A percentile compares a stretch with the other conserved stretches of the same genome.
Conservation (phyloP, 768 basidiomycete genomes). For the Rhizopogon salebrosus region DNA sequence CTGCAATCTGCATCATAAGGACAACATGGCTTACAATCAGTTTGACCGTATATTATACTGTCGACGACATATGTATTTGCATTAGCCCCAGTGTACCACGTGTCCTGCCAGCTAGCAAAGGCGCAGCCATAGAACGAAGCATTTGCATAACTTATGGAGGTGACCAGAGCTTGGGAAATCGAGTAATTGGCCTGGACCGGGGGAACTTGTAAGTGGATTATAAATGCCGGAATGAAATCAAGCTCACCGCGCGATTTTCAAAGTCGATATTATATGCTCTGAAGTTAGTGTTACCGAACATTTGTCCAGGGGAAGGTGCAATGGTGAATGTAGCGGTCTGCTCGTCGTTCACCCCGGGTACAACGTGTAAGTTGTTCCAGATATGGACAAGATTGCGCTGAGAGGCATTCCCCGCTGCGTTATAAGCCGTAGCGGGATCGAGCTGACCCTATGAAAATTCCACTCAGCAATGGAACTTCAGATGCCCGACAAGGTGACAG, state of each 20-base stretch:
- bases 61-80: conserved; percentile 56
- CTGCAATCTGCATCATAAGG: not conserved
- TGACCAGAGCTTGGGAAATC: conserved; percentile 60
- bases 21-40: conserved; percentile 50
- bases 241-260: conserved; percentile 57
- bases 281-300: conserved; percentile 53
- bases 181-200: conserved; percentile 41
- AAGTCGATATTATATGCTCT: conserved; percentile 65
- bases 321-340: conserved; percentile 55
- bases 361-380: conserved; percentile 42
- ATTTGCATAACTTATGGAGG: conserved; percentile 59
- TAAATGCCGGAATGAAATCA: not conserved
- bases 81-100: conserved; percentile 58
- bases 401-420: conserved; percentile 38
- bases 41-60: conserved; percentile 57
- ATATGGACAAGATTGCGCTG: conserved; percentile 47
- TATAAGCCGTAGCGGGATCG: conserved; percentile 29
- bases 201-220: not conserved
- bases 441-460: conserved; percentile 42
- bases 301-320: conserved; percentile 43
- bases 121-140: conserved; percentile 61
- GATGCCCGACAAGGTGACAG: conserved; percentile 1
- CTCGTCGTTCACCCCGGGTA: conserved; percentile 46
- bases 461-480: not conserved
- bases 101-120: conserved; percentile 60